Base-by-base conservation (phyloP, 768 basidiomycete species). In the Lenzites betulinus region DNA sequence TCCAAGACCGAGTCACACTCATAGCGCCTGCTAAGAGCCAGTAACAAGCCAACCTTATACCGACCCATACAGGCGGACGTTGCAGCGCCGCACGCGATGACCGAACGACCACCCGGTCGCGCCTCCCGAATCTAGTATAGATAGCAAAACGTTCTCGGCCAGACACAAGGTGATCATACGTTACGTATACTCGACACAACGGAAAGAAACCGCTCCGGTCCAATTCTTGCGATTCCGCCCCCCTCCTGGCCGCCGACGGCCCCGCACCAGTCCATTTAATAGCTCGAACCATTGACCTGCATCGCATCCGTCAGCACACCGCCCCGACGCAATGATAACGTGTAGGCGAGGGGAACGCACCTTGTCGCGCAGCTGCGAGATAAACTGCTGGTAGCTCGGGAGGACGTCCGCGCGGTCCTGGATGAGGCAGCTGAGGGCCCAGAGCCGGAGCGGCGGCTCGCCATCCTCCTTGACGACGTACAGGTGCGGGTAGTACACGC, bases 381-480 rank as follows among this genome's bases (percentile, higher is more conserved):
- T 84, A 75, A 93, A 98, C 73, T 98, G 96, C 69, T 94, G 90
- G 75, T 98, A 99, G 72, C 95, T 97, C 50, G 95, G 95, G 70
- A 93, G 79, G 61, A 92, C 87, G 73, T 99, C 97, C 68, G 93
- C 88, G 58, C 97, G 88, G 74, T 98, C 97, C 76, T 98, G 96
- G 66, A 98, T 90, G 65, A 99, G 84, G 68, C 86, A 85, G 70
- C 92, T 94, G 62, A 99, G 81, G 0, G 96, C 97, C 97, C 97
- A 99, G 60, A 95, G 82, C 62, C 95, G 82, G 69, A 99, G 79
- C 46, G 95, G 89, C 7, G 94, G 92, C 74, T 99, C 97, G 60
- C 95, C 96, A 66, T 99, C 97, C 73, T 98, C 95, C 77, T 98
- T 99, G 69, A 98, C 95, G 53, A 98, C 80, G 69, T 98, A 99